phyloP scores from a whole-genome alignment of 306 rosid species.

The Crataegus laevigata region DNA sequence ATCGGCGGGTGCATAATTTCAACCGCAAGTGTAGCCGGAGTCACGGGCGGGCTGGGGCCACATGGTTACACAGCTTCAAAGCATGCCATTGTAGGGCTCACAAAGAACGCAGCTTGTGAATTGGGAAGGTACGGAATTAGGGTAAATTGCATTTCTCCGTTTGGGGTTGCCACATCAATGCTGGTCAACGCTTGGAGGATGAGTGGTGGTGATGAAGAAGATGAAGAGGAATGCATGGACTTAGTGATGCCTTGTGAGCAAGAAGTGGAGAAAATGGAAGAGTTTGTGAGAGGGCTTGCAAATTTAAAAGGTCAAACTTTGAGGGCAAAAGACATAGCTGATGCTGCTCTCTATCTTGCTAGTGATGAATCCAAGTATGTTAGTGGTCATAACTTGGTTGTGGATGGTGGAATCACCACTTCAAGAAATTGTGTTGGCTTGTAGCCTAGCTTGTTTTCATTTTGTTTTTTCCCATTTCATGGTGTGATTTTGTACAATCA shows the following conservation, averaged over 20 bases:
- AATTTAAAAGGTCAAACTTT: conserved; percentile 65
- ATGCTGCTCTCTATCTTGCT: conserved; percentile 90
- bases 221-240: conserved; percentile 13
- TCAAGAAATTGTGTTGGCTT: conserved; percentile 70
- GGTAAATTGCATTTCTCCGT: conserved; percentile 82
- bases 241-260: conserved; percentile 40
- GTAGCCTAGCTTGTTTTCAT: background rate
- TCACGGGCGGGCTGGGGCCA: conserved; percentile 79
- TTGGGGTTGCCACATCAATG: conserved; percentile 90
- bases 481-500: conserved; percentile 5
- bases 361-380: conserved; percentile 87
- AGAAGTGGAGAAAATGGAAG: conserved; percentile 74
- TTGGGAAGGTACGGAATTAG: conserved; percentile 68
- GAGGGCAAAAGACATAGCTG: conserved; percentile 66
- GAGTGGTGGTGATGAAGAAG: conserved; percentile 13
- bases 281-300: conserved; percentile 69
- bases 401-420: conserved; percentile 83
- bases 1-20: conserved; percentile 58
- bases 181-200: conserved; percentile 69
- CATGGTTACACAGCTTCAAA: conserved; percentile 90
- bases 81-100: conserved; percentile 84
- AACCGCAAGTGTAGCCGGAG: conserved; percentile 69
- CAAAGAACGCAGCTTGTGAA: conserved; percentile 78
- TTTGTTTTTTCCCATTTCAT: background rate
- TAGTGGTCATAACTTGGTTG: conserved; percentile 90